Evolutionary conservation across 495 filamentous ascomycete genomes (phyloP).

Genomic region (Annulohypoxylon moriforme): DNA sequence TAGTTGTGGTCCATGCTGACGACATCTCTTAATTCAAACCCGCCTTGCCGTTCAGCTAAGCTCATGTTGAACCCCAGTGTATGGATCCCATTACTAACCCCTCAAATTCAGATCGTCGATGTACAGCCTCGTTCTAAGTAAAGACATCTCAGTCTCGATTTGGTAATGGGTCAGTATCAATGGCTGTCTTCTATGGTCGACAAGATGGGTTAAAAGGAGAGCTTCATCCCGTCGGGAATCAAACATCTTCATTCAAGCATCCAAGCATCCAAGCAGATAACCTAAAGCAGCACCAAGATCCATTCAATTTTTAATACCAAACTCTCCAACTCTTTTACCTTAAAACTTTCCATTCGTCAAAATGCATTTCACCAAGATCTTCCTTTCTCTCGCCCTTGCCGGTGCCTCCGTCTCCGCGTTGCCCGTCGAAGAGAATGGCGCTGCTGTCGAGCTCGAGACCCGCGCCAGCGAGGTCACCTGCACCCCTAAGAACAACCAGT

Average conservation of each 20-base stretch:
- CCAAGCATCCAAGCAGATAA: neutral
- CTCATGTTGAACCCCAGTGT: neutral
- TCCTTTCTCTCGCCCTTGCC: slow-evolving; percentile 4
- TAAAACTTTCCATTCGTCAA: neutral
- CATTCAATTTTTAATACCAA: neutral
- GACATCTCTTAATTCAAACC: neutral
- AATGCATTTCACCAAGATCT: slow-evolving; percentile 5
- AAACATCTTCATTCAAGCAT: neutral
- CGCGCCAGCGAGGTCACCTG: neutral
- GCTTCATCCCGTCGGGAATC: neutral
- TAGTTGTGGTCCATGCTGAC: neutral
- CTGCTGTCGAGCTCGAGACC: neutral
- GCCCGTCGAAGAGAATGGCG: slow-evolving; percentile 7
- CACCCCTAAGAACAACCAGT: slow-evolving; percentile 2
- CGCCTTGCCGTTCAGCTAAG: neutral
- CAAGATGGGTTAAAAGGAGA: neutral
- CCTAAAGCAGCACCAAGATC: neutral
- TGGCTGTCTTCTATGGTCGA: neutral
- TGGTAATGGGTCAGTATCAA: neutral
- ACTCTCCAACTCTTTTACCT: neutral
- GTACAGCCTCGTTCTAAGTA: neutral
- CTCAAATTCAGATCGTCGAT: neutral
- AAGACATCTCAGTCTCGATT: neutral
- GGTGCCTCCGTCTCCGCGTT: neutral
- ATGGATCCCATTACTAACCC: neutral